A percentile compares a stretch with the other conserved stretches of the same genome.
These are phyloP conservation scores for Pascua guehoae DNA, from an alignment of 1,284 basidiomycete genomes.

Conservation along the genomic window DNA sequence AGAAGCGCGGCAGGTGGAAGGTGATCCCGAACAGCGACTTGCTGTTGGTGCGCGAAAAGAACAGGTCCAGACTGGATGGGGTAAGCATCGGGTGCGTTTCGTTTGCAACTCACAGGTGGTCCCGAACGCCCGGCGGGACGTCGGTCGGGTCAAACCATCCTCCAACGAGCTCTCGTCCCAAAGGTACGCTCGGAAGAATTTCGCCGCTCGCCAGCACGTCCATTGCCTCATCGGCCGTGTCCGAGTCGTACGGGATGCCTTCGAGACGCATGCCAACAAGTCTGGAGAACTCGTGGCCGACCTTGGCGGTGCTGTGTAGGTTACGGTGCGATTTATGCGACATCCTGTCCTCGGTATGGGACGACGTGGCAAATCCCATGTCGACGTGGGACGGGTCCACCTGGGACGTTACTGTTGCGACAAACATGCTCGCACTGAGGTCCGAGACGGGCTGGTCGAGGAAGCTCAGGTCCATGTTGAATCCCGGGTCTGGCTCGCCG, in stretches of 20 bases:
- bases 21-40: constrained; percentile 9
- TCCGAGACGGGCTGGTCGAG: constrained; percentile 18
- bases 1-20: constrained; percentile 26
- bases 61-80: constrained; percentile 23
- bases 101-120: constrained; percentile 27
- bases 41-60: constrained; percentile 20
- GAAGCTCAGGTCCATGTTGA: constrained; percentile 21
- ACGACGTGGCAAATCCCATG: not conserved
- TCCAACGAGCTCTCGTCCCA: constrained; percentile 21
- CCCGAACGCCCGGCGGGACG: constrained; percentile 30
- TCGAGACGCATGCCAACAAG: too few species aligned
- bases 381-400: not conserved
- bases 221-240: not conserved
- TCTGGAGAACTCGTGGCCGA: too few species aligned
- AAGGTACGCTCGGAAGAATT: constrained; percentile 13
- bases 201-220: constrained; percentile 9
- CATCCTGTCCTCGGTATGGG: too few species aligned
- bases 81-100: constrained; percentile 8
- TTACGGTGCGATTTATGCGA: too few species aligned
- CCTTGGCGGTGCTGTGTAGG: too few species aligned
- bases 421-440: constrained; percentile 12
- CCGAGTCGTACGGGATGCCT: too few species aligned
- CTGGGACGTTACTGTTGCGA: constrained; percentile 1
- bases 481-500: constrained; percentile 11
- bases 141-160: constrained; percentile 40